Evolutionary conservation across 2,329 filamentous ascomycete genomes (phyloP).

Genomic region (Alternaria consortialis): DNA sequence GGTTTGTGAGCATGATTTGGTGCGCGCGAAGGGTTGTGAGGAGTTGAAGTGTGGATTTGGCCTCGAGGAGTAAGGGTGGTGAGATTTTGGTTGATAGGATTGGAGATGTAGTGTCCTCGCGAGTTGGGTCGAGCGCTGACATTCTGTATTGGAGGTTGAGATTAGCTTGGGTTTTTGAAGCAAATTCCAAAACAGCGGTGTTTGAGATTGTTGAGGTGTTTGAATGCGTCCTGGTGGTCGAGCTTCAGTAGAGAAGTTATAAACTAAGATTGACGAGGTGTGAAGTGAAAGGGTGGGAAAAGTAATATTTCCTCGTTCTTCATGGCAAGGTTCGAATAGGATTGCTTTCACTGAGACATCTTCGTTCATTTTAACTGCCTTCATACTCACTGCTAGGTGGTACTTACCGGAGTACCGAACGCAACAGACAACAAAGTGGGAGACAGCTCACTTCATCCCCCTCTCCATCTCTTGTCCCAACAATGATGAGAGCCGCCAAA

Average conservation of each 20-base stretch:
- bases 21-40: background rate
- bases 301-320: background rate
- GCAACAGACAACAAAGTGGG: background rate
- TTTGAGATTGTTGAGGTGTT: background rate
- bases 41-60: background rate
- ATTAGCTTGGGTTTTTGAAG: background rate
- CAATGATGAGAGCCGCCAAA: background rate
- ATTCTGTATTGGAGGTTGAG: background rate
- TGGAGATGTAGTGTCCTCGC: background rate
- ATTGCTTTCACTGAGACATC: background rate
- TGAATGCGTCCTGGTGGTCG: background rate
- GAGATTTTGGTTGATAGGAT: background rate
- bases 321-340: background rate
- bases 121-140: background rate
- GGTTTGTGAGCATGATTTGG: background rate
- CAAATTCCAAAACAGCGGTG: background rate
- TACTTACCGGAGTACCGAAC: background rate
- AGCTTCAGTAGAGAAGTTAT: background rate
- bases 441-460: background rate
- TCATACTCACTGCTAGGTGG: background rate
- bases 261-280: background rate
- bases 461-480: background rate
- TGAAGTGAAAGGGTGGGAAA: background rate
- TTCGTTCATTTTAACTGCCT: background rate
- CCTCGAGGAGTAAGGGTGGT: background rate